These are phyloP conservation scores for Tolypocladium sp. DNA, from an alignment of 2,329 filamentous ascomycete species.

Conservation along the genomic window DNA sequence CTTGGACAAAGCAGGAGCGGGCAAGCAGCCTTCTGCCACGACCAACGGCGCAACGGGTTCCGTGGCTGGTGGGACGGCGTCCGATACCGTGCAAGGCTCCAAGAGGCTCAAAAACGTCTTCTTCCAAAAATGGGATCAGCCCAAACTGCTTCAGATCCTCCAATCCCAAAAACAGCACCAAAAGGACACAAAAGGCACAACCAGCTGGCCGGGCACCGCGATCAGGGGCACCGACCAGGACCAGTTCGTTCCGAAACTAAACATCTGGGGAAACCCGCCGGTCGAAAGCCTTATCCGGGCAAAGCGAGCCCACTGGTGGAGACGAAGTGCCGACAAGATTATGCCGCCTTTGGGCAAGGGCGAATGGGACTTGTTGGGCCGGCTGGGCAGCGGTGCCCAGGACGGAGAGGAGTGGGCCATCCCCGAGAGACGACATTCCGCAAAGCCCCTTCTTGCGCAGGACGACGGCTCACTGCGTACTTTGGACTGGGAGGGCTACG, in stretches of 20 bases:
- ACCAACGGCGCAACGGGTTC: not conserved
- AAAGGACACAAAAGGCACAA: slow-evolving; percentile 8
- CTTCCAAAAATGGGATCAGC: slow-evolving; percentile 39
- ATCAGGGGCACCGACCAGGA: slow-evolving; percentile 25
- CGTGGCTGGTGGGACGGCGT: not conserved
- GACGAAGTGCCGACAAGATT: slow-evolving; percentile 30
- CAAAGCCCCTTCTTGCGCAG: slow-evolving; percentile 1
- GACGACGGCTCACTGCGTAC: not conserved
- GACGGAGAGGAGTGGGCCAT: slow-evolving; percentile 24
- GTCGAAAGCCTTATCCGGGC: slow-evolving; percentile 27
- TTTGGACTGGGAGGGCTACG: slow-evolving; percentile 36
- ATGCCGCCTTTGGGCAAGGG: slow-evolving; percentile 43
- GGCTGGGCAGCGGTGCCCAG: slow-evolving; percentile 33
- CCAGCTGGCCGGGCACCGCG: slow-evolving; percentile 13
- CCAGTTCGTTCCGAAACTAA: slow-evolving; percentile 27
- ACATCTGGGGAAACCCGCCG: slow-evolving; percentile 40
- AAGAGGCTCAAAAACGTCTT: slow-evolving; percentile 17
- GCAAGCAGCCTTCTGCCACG: not conserved
- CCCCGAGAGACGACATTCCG: slow-evolving; percentile 20
- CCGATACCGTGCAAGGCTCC: not conserved
- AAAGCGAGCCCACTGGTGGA: slow-evolving; percentile 41
- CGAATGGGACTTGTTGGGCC: slow-evolving; percentile 48
- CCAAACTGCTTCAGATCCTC: slow-evolving; percentile 32
- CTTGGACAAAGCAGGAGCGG: slow-evolving; percentile 5
- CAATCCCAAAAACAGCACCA: slow-evolving; percentile 30